Base-by-base conservation (phyloP, 306 rosid species). In the Ceratonia siliqua region DNA sequence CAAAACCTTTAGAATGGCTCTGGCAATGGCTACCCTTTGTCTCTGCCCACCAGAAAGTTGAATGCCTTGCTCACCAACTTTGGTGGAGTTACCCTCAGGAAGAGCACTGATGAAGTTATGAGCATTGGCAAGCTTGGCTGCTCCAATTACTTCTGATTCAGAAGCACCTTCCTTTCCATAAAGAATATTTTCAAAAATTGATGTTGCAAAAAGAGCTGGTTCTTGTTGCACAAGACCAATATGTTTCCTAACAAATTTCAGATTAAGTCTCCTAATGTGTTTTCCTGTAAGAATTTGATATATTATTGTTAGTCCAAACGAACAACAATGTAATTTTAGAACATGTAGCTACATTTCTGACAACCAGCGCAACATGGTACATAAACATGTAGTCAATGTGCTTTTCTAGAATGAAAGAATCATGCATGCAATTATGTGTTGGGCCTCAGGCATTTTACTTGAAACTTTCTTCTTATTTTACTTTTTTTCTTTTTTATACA, bases 11-110 rank as follows among this genome's bases (percentile, higher is more conserved):
- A 93, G 28, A 55, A 93, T 89, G 1, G n/a, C n/a, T n/a, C n/a
- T n/a, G n/a, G n/a, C n/a, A n/a, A n/a, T n/a, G n/a, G n/a, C n/a
- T n/a, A n/a, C 89, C 69, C 98, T 81, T 73, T 93, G 98, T 69
- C 83, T 79, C 68, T 93, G 96, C 2, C 98, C 98, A 17, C 98
- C 98, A 5, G 96, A 93, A 8, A 93, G 93, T 78, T 90, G 96
- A 45, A 93, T 91, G 17, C 98, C 96, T 79, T 96, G 36, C 81
- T 93, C 98, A 1, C 98, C 98, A 0, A 93, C 98, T 74, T 86
- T 87, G 14, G 98, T 93, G 15, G 90, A 87, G 89, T 89, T 90
- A n/a, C 98, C 98, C 48, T 90, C 98, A n/a, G n/a, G n/a, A n/a
- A n/a, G n/a, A n/a, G n/a, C n/a, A n/a, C n/a, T n/a, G n/a, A n/a